Conservation (phyloP, 306 rosid species). For the Cucurbita ficifolia region DNA sequence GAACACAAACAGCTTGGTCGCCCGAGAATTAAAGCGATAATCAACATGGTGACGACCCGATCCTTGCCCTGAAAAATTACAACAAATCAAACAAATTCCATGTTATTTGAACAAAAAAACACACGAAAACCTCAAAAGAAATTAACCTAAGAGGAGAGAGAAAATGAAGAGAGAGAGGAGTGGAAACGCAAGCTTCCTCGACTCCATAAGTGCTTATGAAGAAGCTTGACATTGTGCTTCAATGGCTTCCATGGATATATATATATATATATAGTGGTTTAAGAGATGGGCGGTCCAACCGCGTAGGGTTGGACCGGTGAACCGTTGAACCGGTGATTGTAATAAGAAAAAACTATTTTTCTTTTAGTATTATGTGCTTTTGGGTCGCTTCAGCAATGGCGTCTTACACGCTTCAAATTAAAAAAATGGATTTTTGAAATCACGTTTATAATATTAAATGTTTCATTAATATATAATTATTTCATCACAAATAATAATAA, state of each 20-base stretch:
- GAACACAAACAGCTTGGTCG: conserved; percentile 26
- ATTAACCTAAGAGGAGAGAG: conserved; percentile 8
- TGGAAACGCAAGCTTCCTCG: not conserved
- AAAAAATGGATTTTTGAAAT: not conserved
- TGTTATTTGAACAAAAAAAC: not conserved
- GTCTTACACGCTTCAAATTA: not conserved
- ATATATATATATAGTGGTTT: not conserved
- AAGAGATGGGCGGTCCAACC: not conserved
- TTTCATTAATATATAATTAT: not conserved
- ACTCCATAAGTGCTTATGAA: not conserved
- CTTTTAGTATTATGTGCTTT: not conserved
- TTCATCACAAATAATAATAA: not conserved
- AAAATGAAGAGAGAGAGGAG: not conserved
- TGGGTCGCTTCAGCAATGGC: not conserved
- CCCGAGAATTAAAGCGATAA: not conserved
- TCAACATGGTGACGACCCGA: not conserved
- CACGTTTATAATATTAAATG: not conserved
- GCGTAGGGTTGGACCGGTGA: not conserved
- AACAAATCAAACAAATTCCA: not conserved
- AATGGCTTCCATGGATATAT: not conserved
- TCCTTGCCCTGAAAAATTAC: not conserved
- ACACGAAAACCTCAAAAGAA: not conserved
- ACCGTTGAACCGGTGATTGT: not conserved
- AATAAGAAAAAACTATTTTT: not conserved
- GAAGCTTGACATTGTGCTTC: not conserved